These are phyloP conservation scores for Silene coronaria DNA, from an alignment of 179 eudicot species.

Conservation along the genomic window DNA sequence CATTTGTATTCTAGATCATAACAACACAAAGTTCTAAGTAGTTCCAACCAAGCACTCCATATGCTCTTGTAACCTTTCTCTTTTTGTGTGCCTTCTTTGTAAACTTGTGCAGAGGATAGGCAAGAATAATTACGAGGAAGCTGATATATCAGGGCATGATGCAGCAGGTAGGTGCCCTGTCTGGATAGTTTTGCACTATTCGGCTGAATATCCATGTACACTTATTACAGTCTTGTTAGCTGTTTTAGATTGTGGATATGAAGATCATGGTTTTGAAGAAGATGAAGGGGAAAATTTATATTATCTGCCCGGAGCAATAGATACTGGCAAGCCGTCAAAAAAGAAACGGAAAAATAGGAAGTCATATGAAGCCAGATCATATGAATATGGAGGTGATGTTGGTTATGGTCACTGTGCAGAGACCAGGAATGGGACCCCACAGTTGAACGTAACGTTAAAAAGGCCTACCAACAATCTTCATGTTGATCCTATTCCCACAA, in stretches of 20 bases:
- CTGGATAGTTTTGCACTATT: neutral
- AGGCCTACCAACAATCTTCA: constrained; percentile 56
- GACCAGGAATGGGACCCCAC: constrained; percentile 49
- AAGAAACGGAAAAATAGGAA: constrained; percentile 58
- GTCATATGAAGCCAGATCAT: constrained; percentile 42
- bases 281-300: constrained; percentile 72
- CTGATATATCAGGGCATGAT: constrained; percentile 56
- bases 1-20: neutral
- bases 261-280: constrained; percentile 63
- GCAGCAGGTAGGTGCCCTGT: constrained; percentile 50
- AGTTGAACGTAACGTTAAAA: constrained; percentile 44
- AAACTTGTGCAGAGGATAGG: constrained; percentile 42
- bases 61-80: neutral
- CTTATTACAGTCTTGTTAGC: constrained; percentile 11
- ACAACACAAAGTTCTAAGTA: neutral
- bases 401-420: constrained; percentile 47
- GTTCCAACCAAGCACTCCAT: neutral
- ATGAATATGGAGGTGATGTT: constrained; percentile 53
- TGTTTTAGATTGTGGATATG: constrained; percentile 46
- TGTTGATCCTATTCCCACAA: constrained; percentile 72
- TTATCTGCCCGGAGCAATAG: constrained; percentile 49
- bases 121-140: constrained; percentile 55
- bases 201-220: constrained; percentile 10
- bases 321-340: constrained; percentile 47
- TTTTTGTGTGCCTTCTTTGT: constrained; percentile 10